These are phyloP conservation scores for Candida pseudofarinosa DNA, from an alignment of 805 yeast genomes.

Conservation along the genomic window DNA sequence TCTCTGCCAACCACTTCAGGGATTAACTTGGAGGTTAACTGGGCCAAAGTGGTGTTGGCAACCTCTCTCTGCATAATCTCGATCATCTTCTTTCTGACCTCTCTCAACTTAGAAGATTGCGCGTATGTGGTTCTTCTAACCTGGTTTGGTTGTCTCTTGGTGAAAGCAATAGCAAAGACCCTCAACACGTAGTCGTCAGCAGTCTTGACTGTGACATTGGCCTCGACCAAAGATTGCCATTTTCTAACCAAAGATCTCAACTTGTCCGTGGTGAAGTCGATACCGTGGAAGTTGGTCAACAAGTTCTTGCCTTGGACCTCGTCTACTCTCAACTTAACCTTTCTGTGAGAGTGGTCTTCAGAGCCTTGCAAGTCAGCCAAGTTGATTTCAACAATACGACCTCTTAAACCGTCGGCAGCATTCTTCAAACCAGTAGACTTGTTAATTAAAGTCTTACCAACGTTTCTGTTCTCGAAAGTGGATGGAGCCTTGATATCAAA, in stretches of 20 bases:
- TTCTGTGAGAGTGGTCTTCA: conserved; percentile 95
- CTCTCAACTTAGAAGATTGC: conserved; percentile 92
- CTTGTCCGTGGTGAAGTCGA: conserved; percentile 95
- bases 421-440: conserved; percentile 93
- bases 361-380: conserved; percentile 95
- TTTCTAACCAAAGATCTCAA: conserved; percentile 93
- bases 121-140: conserved; percentile 94
- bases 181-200: conserved; percentile 93
- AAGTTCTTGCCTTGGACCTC: conserved; percentile 97
- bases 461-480: conserved; percentile 93
- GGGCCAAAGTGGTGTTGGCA: conserved; percentile 85
- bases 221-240: conserved; percentile 96
- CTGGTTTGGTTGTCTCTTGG: conserved; percentile 92
- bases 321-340: conserved; percentile 91
- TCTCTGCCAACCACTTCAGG: conserved; percentile 97
- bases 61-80: conserved; percentile 94
- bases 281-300: conserved; percentile 97
- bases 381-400: conserved; percentile 89
- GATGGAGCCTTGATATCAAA: conserved; percentile 95
- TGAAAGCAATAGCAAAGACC: conserved; percentile 93
- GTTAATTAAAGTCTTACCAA: conserved; percentile 95
- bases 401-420: conserved; percentile 94
- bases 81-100: conserved; percentile 88
- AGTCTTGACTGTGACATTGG: conserved; percentile 94
- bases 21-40: conserved; percentile 90